These are phyloP conservation scores for Didymella glomerata DNA, from an alignment of 2,329 filamentous ascomycete genomes.

Conservation along the genomic window DNA sequence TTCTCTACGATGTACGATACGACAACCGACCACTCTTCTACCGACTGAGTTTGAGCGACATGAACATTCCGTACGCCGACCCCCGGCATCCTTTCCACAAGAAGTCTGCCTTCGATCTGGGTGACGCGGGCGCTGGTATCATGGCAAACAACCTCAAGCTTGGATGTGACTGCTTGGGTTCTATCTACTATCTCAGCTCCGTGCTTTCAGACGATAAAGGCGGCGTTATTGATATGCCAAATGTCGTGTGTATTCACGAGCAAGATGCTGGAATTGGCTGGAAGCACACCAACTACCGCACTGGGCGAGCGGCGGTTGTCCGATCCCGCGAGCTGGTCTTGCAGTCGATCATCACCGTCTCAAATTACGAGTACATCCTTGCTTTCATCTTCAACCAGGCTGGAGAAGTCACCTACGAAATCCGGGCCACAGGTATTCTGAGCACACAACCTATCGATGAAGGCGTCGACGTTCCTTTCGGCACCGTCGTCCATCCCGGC, in stretches of 20 bases:
- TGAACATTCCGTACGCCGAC: constrained; percentile 71
- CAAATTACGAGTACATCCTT: constrained; percentile 78
- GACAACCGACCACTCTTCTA: constrained; percentile 72
- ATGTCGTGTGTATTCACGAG: constrained; percentile 74
- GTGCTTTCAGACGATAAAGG: constrained; percentile 68
- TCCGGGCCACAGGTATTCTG: constrained; percentile 73
- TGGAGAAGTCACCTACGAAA: constrained; percentile 71
- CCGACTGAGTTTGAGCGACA: constrained; percentile 71
- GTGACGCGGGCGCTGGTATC: constrained; percentile 70
- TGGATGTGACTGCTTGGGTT: constrained; percentile 74
- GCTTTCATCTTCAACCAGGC: constrained; percentile 77
- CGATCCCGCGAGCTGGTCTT: constrained; percentile 72
- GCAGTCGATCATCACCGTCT: constrained; percentile 74
- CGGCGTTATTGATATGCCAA: constrained; percentile 66
- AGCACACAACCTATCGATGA: constrained; percentile 73
- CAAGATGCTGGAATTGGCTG: constrained; percentile 74
- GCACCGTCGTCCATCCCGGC: constrained; percentile 73
- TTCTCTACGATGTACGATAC: constrained; percentile 72
- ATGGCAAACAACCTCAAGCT: constrained; percentile 75
- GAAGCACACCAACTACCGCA: constrained; percentile 77
- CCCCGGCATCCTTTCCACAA: constrained; percentile 73
- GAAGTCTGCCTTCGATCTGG: constrained; percentile 75
- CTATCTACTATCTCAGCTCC: constrained; percentile 72
- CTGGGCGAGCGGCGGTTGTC: constrained; percentile 68
- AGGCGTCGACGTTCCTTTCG: constrained; percentile 69